phyloP scores from a whole-genome alignment of 768 basidiomycete species.

The Leucocoprinus leucothites region DNA sequence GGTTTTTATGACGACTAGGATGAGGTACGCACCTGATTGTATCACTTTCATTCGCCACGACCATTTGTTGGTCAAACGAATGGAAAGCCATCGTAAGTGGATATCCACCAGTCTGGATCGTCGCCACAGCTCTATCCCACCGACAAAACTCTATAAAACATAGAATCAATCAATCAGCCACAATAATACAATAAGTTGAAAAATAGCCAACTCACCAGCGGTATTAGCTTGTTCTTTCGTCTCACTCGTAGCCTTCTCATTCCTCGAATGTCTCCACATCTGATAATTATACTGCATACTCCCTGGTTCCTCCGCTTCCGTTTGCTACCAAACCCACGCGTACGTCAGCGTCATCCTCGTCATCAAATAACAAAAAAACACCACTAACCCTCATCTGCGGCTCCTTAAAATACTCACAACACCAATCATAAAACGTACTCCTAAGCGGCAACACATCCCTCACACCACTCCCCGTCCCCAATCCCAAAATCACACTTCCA shows the following conservation, averaged over 20 bases:
- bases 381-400: conserved; percentile 92
- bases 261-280: conserved; percentile 89
- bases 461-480: conserved; percentile 79
- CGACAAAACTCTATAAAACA: conserved; percentile 45
- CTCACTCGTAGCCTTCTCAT: conserved; percentile 73
- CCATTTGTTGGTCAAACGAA: conserved; percentile 86
- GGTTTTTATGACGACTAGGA: neutral
- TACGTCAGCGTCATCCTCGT: conserved; percentile 13
- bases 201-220: conserved; percentile 54
- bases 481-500: conserved; percentile 54
- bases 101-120: conserved; percentile 53
- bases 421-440: conserved; percentile 94
- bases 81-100: conserved; percentile 86
- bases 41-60: conserved; percentile 82
- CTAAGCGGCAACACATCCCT: conserved; percentile 86
- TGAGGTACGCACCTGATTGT: conserved; percentile 65
- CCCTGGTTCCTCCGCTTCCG: conserved; percentile 94
- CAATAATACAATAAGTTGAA: neutral
- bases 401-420: conserved; percentile 95
- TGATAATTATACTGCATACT: conserved; percentile 93
- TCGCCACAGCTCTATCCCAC: conserved; percentile 75
- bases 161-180: neutral
- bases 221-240: conserved; percentile 67
- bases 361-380: neutral
- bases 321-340: conserved; percentile 58